Conservation (phyloP, 305 asterid genomes). For the Fraxinus sp. region DNA sequence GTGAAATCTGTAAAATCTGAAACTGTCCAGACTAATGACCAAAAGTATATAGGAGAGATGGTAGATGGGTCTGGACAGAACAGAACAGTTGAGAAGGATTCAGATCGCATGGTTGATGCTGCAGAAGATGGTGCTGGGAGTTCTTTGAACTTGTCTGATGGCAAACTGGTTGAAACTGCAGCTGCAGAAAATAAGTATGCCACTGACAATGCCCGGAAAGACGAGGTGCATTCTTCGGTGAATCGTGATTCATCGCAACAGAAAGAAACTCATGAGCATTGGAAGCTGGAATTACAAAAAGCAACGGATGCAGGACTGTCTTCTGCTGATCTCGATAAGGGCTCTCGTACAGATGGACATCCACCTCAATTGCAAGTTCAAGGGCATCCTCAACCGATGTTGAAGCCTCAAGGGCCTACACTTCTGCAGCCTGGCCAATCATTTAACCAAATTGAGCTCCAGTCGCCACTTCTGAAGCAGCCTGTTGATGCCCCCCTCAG, state of each 20-base stretch:
- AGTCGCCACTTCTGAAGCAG: constrained; percentile 25
- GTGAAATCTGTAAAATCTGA: constrained; percentile 42
- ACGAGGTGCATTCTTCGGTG: constrained; percentile 27
- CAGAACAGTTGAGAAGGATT: constrained; percentile 29
- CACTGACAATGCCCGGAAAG: constrained; percentile 26
- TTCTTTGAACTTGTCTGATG: constrained; percentile 40
- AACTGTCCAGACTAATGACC: constrained; percentile 20
- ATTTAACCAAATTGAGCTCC: constrained; percentile 37
- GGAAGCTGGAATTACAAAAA: constrained; percentile 22
- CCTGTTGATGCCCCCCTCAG: constrained; percentile 25
- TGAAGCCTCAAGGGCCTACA: constrained; percentile 42
- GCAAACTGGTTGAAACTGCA: constrained; percentile 38
- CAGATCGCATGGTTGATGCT: constrained; percentile 29
- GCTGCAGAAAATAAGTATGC: constrained; percentile 30
- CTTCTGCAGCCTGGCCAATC: constrained; percentile 41
- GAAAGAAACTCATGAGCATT: constrained; percentile 30
- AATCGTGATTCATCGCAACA: constrained; percentile 32
- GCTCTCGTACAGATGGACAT: constrained; percentile 32
- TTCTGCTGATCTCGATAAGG: constrained; percentile 29
- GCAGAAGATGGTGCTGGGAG: constrained; percentile 31
- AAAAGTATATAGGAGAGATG: constrained; percentile 22
- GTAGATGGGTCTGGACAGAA: constrained; percentile 31
- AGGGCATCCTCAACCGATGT: constrained; percentile 36
- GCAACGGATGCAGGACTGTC: constrained; percentile 24
- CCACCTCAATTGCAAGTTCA: constrained; percentile 38